Base-by-base conservation (phyloP, 306 rosid species). In the Vicia sativa region DNA sequence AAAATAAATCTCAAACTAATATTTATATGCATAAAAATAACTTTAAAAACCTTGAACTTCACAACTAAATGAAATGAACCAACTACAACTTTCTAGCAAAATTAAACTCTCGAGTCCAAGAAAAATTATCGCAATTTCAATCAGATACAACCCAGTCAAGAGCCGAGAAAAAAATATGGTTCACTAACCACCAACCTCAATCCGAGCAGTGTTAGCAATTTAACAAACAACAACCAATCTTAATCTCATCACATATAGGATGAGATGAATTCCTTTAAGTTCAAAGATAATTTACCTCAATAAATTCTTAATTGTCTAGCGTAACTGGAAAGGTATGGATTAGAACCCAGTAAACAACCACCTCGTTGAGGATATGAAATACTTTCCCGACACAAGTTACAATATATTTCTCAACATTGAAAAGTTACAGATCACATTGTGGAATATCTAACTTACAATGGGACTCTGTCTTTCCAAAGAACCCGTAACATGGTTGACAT, bases 1-100 rank as follows among this genome's bases (percentile, higher is more conserved):
- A 76, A 70, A 48, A 57, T 25, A 73, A 72, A 59, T 50, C 43
- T 26, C 44, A 59, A 72, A 25, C 64, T 6, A 35, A 43, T 11
- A 35, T 37, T 38, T 23, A 19, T 68, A 68, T 42, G 28, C 68
- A 45, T 26, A 11, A 53, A 63, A 65, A 28, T 28, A 28, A 34
- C 8, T 34, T n/a, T 6, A 7, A 34, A 34, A 38, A 68, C 55
- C 37, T 67, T 25, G 6, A 70, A 45, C 10, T 56, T 58, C 44
- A 60, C 53, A 72, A 11, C 6, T 68, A 55, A 73, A 54, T 54
- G 50, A 57, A 72, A 53, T 63, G 39, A 78, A 48, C 34, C 25
- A 56, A 59, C 29, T 52, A 61, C 53, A 55, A 63, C 31, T 26
- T 19, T 42, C 34, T n/a, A 46, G 4, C 48, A 49, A 60, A 28